phyloP scores from a whole-genome alignment of 2,329 filamentous ascomycete genomes.

The Botrytis medusae region DNA sequence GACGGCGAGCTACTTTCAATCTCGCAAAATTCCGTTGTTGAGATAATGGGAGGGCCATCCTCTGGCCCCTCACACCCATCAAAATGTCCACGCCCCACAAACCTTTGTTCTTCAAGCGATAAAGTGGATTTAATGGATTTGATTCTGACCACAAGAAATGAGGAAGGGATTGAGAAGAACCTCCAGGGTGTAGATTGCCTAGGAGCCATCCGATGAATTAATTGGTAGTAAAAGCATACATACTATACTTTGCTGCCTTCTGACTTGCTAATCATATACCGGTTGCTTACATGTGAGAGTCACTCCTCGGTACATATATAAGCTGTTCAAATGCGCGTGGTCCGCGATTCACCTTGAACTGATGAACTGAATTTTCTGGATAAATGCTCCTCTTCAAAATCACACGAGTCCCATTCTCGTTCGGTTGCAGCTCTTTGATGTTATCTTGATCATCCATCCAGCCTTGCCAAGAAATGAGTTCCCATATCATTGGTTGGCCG shows the following conservation, averaged over 20 bases:
- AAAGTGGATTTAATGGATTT: background rate
- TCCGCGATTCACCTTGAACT: background rate
- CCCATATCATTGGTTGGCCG: background rate
- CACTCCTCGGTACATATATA: background rate
- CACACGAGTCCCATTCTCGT: background rate
- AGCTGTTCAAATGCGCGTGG: background rate
- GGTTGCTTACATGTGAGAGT: background rate
- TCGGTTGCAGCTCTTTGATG: background rate
- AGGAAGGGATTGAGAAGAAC: background rate
- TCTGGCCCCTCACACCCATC: background rate
- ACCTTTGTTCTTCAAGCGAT: background rate
- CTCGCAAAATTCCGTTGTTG: background rate
- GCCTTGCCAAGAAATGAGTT: background rate
- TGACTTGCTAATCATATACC: background rate
- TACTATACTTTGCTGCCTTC: background rate
- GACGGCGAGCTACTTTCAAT: background rate
- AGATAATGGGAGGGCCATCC: background rate
- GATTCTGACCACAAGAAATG: background rate
- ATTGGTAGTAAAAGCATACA: background rate
- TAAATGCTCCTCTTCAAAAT: background rate
- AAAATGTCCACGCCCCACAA: background rate
- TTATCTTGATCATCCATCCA: background rate
- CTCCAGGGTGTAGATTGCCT: background rate
- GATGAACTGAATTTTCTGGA: background rate
- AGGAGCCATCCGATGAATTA: no score